Evolutionary conservation across 129 eudicot genomes (phyloP), one percentile per base, ranked within the genome.

Genomic region (Flaveria brownii): DNA sequence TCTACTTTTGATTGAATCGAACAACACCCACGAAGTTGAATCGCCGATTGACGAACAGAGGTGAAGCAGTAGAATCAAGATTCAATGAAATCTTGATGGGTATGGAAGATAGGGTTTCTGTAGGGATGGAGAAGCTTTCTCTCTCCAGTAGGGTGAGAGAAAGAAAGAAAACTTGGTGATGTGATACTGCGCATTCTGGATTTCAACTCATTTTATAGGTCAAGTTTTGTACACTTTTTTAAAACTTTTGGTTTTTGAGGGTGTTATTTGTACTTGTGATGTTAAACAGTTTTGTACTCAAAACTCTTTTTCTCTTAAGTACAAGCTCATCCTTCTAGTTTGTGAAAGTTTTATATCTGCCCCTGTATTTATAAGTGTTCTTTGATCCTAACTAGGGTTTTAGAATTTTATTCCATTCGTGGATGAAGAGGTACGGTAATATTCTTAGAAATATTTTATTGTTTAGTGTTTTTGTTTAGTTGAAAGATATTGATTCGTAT

Each of bases 21-120:
- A 74, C 57, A 74, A 52, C 16, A 20, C 42, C 42, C 18, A 26
- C 1, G 75, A 56, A 78, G 33, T 65, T 30, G 65, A 84, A 72
- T 36, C 85, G 33, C 75, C 77, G 87, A 83, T 63, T 67, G 43
- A 74, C 33, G 54, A 74, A 15, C 74, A 13, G 23, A 80, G 68
- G 77, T 66, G 41, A 39, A 78, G 76, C 77, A 18, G 68, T 68
- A 80, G 57, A 47, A 70, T 55, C 57, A 56, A 84, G 74, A 30
- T 62, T 62, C 45, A 30, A 26, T 3, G 30, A 15, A 23, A 66
- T 76, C 71, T 81, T 65, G 75, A 68, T 49, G 54, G 5, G 9
- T 30, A 66, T 22, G 64, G 77, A 64, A 60, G 69, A 85, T 82
- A 78, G 83, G 85, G 79, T 73, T 69, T 79, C 64, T 51, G 26